Evolutionary conservation across 257 asterid genomes (phyloP).

Genomic region (Oldenlandia corymbosa): DNA sequence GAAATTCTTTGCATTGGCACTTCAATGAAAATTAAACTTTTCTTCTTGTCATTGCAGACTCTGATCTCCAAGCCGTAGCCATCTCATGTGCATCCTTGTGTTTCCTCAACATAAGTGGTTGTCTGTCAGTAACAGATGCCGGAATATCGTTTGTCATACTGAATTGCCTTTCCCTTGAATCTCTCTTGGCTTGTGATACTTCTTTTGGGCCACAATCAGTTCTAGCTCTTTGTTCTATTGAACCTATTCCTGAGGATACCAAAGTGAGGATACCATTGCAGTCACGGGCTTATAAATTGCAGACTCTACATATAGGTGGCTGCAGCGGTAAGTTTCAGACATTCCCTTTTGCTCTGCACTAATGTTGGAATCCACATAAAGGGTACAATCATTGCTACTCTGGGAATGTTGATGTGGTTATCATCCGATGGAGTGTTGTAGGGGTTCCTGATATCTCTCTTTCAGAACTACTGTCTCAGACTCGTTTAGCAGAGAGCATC

Average conservation of each 20-base stretch:
- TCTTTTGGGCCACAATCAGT: constrained; percentile 58
- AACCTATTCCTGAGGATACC: constrained; percentile 15
- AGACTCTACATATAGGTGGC: constrained; percentile 62
- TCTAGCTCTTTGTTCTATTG: constrained; percentile 54
- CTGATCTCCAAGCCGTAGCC: constrained; percentile 52
- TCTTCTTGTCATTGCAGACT: constrained; percentile 46
- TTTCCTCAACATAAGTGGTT: constrained; percentile 65
- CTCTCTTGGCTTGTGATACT: constrained; percentile 71
- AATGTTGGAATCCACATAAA: not conserved
- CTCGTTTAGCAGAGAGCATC: constrained; percentile 49
- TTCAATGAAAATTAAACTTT: constrained; percentile 9
- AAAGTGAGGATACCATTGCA: constrained; percentile 23
- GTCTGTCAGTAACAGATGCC: constrained; percentile 62
- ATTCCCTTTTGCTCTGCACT: constrained; percentile 10
- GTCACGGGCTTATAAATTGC: constrained; percentile 43
- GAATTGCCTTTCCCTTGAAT: constrained; percentile 50
- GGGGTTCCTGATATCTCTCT: constrained; percentile 44
- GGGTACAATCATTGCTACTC: not conserved
- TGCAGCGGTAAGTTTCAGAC: constrained; percentile 52
- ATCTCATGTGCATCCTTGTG: constrained; percentile 49
- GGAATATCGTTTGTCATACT: constrained; percentile 58
- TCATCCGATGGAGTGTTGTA: constrained; percentile 22
- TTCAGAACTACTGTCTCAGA: constrained; percentile 53
- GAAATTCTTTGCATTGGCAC: not conserved
- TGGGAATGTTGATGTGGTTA: not conserved